Evolutionary conservation across 805 yeast genomes (phyloP).

Genomic region (Debaryomyces maramus): DNA sequence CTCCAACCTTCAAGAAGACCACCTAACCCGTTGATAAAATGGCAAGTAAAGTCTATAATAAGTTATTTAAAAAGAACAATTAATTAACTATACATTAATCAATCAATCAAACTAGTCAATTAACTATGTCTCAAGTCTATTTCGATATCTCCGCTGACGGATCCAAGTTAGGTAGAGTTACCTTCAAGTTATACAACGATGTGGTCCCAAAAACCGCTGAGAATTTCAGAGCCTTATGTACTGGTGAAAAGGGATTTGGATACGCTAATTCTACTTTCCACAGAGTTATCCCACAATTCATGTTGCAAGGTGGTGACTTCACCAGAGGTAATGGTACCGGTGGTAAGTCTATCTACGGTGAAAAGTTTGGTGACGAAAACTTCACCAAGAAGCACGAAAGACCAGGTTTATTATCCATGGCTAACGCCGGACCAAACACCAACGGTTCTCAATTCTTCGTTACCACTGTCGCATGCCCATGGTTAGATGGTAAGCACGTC

Average conservation of each 20-base stretch:
- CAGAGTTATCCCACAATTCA: constrained; percentile 94
- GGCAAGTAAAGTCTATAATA: no score
- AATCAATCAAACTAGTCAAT: constrained; percentile 1
- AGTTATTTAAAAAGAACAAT: no score
- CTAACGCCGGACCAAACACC: constrained; percentile 91
- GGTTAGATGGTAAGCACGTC: constrained; percentile 79
- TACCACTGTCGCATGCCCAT: constrained; percentile 74
- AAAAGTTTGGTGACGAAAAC: constrained; percentile 65
- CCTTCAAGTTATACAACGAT: constrained; percentile 62
- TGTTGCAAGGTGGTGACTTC: constrained; percentile 80
- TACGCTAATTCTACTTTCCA: constrained; percentile 87
- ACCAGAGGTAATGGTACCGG: constrained; percentile 83
- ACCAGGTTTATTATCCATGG: constrained; percentile 87
- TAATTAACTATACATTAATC: neutral
- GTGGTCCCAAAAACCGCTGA: constrained; percentile 76
- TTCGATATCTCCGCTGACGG: constrained; percentile 83
- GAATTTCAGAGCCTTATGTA: constrained; percentile 77
- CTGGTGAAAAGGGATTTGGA: constrained; percentile 95
- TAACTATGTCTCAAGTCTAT: constrained; percentile 65
- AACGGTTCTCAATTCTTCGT: constrained; percentile 91
- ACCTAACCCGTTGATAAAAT: no score
- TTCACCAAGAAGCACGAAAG: constrained; percentile 70
- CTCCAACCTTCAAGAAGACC: no score
- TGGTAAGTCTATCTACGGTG: constrained; percentile 84
- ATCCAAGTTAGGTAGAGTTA: constrained; percentile 71